Evolutionary conservation across 163 green algal species (phyloP).

Genomic region (Coccomyxa subellipsoidea): DNA sequence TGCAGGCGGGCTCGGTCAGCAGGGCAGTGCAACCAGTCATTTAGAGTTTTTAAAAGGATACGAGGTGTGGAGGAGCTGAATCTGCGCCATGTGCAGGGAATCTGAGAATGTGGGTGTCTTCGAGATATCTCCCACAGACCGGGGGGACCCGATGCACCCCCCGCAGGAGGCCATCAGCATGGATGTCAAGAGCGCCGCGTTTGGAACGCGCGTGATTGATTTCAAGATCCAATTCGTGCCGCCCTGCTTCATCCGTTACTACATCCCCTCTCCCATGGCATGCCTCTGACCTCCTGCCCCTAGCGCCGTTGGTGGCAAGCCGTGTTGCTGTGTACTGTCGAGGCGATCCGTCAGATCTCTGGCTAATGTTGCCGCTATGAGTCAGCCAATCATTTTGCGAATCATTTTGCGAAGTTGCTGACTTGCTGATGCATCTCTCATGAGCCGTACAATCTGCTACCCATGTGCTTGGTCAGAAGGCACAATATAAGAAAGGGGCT

Average conservation of each 20-base stretch:
- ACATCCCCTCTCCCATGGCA: not conserved
- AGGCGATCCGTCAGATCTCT: no score
- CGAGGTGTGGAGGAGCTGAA: not conserved
- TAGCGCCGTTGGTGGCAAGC: no score
- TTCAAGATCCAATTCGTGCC: conserved; percentile 12
- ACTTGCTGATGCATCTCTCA: not conserved
- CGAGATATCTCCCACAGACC: not conserved
- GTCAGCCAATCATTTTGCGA: no score
- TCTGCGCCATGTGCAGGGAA: not conserved
- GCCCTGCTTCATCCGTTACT: conserved; percentile 10
- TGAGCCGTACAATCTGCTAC: no score
- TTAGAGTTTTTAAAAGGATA: not conserved
- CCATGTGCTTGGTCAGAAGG: no score
- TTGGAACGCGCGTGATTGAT: not conserved
- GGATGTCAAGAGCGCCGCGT: not conserved
- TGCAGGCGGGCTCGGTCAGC: no score
- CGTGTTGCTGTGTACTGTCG: no score
- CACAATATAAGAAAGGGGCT: no score
- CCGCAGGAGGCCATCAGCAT: not conserved
- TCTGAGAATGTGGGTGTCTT: not conserved
- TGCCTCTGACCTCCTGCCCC: not conserved
- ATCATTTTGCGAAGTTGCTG: no score
- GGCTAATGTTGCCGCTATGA: no score
- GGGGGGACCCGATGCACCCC: not conserved
- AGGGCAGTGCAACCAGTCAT: not conserved